These are phyloP conservation scores for Aureobasidium zeae DNA, from an alignment of 2,329 filamentous ascomycete genomes.

Conservation along the genomic window DNA sequence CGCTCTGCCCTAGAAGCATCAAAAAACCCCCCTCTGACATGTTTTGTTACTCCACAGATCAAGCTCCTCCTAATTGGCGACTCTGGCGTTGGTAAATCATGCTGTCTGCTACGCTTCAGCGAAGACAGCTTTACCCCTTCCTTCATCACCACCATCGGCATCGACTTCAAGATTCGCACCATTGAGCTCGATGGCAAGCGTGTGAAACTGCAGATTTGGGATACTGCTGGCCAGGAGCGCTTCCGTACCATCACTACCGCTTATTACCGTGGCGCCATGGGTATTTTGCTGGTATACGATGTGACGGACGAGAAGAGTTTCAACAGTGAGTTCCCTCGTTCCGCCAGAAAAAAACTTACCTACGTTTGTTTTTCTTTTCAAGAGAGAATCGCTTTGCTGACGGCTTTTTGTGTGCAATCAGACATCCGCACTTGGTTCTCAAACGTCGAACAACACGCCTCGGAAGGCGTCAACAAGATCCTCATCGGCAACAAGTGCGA, in stretches of 20 bases:
- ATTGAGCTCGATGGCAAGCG: slow-evolving; percentile 98
- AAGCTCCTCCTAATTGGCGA: slow-evolving; percentile 95
- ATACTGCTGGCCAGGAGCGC: slow-evolving; percentile 94
- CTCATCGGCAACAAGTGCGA: slow-evolving; percentile 99
- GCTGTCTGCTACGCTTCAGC: slow-evolving; percentile 91
- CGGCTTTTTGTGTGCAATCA: slow-evolving; percentile 32
- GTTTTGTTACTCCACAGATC: slow-evolving; percentile 57
- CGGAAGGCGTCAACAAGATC: slow-evolving; percentile 98
- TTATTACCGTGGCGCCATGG: slow-evolving; percentile 98
- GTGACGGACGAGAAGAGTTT: slow-evolving; percentile 95
- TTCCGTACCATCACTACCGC: slow-evolving; percentile 98
- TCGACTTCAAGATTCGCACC: slow-evolving; percentile 99
- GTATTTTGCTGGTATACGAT: slow-evolving; percentile 94
- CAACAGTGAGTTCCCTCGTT: slow-evolving; percentile 61
- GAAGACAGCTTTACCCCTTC: slow-evolving; percentile 96
- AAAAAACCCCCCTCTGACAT: slow-evolving; percentile 4
- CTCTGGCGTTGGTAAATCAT: slow-evolving; percentile 94
- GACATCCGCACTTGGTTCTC: slow-evolving; percentile 99
- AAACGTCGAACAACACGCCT: slow-evolving; percentile 96
- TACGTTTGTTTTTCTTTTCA: too few relatives aligned
- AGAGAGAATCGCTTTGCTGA: slow-evolving; percentile 13
- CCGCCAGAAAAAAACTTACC: not conserved
- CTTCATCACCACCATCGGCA: slow-evolving; percentile 98
- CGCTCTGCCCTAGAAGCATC: not conserved
- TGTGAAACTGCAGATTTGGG: slow-evolving; percentile 99